Evolutionary conservation across 164 flowering plant genomes (phyloP).

Genomic region (Vitis rotundifolia): DNA sequence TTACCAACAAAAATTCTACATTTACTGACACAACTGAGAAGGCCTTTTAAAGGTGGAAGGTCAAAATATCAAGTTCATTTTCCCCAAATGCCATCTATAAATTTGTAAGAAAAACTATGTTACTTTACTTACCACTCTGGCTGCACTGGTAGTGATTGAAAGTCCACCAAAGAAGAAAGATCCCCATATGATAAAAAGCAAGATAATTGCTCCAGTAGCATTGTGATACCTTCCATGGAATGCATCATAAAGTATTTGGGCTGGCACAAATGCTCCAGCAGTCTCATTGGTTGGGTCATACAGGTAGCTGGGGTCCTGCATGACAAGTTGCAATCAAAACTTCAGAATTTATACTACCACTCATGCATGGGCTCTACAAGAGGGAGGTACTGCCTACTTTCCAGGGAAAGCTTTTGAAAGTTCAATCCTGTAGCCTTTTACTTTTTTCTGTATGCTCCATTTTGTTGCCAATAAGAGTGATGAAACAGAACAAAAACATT

Average conservation of each 20-base stretch:
- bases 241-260: constrained; percentile 74
- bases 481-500: too few relatives aligned
- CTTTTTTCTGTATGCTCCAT: too few relatives aligned
- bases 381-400: too few relatives aligned
- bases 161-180: constrained; percentile 82
- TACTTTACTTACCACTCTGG: constrained; percentile 43
- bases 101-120: neutral
- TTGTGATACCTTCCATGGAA: constrained; percentile 64
- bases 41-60: neutral
- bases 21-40: neutral
- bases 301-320: constrained; percentile 57
- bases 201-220: constrained; percentile 57
- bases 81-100: neutral
- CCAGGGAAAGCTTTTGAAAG: too few relatives aligned
- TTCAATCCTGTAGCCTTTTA: too few relatives aligned
- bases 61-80: neutral
- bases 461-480: too few relatives aligned
- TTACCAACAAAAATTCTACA: neutral
- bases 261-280: constrained; percentile 68
- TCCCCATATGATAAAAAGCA: constrained; percentile 69
- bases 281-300: constrained; percentile 64
- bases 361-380: neutral
- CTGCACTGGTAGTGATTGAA: constrained; percentile 75
- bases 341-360: neutral
- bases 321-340: neutral